phyloP scores from a whole-genome alignment of 257 asterid species.

The Leonotis leonurus region DNA sequence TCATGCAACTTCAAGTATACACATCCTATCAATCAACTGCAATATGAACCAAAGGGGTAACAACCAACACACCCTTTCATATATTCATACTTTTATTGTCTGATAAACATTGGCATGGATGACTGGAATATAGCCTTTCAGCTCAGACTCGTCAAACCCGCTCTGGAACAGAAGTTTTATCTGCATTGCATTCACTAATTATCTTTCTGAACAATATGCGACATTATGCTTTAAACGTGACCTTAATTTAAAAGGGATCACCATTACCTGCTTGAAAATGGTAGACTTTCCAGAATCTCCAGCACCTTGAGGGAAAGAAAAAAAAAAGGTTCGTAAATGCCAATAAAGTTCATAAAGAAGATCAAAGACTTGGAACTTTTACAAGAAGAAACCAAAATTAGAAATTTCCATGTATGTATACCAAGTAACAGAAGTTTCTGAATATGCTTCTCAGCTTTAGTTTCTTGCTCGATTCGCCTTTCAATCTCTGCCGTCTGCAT shows the following conservation, averaged over 20 bases:
- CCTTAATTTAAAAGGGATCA: not conserved
- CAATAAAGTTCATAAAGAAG: not conserved
- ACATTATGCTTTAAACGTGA: not conserved
- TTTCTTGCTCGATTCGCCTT: constrained; percentile 92
- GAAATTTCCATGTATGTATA: constrained; percentile 21
- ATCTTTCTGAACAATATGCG: constrained; percentile 5
- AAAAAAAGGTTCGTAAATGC: constrained; percentile 2
- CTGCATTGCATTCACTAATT: constrained; percentile 42
- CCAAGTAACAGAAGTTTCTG: constrained; percentile 97
- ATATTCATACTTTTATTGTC: constrained; percentile 94
- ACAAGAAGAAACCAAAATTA: not conserved
- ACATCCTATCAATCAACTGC: constrained; percentile 30
- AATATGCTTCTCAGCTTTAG: constrained; percentile 92
- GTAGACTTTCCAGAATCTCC: constrained; percentile 99
- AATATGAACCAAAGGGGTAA: constrained; percentile 41
- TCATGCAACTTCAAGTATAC: constrained; percentile 7
- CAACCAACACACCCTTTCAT: constrained; percentile 82
- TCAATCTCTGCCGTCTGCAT: constrained; percentile 92
- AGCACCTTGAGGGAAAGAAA: constrained; percentile 40
- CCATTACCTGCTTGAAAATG: constrained; percentile 96
- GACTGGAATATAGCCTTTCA: constrained; percentile 83
- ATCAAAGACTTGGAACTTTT: not conserved
- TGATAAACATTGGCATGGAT: constrained; percentile 98
- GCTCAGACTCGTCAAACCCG: constrained; percentile 94
- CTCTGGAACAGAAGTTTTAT: constrained; percentile 93